Evolutionary conservation across 768 basidiomycete species (phyloP).

Genomic region (Omphalotus guepiniiformis): DNA sequence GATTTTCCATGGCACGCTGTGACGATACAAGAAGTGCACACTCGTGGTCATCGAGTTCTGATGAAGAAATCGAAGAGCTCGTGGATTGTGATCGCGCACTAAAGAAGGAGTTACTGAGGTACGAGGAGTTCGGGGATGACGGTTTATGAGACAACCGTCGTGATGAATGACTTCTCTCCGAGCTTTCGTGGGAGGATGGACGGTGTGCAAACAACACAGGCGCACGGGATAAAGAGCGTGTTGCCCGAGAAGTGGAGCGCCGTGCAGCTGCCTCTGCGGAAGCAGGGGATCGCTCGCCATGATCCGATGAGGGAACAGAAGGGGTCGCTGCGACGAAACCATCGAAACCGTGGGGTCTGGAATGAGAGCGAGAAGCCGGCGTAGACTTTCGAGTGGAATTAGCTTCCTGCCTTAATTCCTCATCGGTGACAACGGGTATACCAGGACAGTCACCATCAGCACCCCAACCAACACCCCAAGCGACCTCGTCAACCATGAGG

Average conservation of each 20-base stretch:
- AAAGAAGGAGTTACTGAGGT: constrained; percentile 20
- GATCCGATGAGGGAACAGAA: constrained; percentile 21
- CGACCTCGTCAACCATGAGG: constrained; percentile 70
- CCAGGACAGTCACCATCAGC: constrained; percentile 42
- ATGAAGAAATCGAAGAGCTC: constrained; percentile 15
- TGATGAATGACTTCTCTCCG: constrained; percentile 36
- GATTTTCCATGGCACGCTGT: neutral
- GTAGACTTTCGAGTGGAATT: neutral
- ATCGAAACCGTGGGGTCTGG: constrained; percentile 9
- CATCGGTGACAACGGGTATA: constrained; percentile 1
- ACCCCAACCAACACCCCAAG: constrained; percentile 77
- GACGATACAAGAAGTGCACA: constrained; percentile 17
- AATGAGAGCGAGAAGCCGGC: constrained; percentile 28
- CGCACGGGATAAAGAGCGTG: constrained; percentile 48
- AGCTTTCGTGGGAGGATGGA: constrained; percentile 34
- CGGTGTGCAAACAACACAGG: constrained; percentile 37
- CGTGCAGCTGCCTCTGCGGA: constrained; percentile 33
- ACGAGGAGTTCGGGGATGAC: constrained; percentile 20
- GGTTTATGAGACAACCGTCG: constrained; percentile 27
- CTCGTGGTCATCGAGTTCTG: constrained; percentile 25
- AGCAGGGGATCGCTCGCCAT: constrained; percentile 24
- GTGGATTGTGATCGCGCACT: constrained; percentile 19
- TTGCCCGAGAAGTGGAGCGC: constrained; percentile 35
- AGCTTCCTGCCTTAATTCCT: constrained; percentile 5
- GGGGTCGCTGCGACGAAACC: constrained; percentile 13